Base-by-base conservation (phyloP, 345 rosid genomes). In the Arabis alpina region DNA sequence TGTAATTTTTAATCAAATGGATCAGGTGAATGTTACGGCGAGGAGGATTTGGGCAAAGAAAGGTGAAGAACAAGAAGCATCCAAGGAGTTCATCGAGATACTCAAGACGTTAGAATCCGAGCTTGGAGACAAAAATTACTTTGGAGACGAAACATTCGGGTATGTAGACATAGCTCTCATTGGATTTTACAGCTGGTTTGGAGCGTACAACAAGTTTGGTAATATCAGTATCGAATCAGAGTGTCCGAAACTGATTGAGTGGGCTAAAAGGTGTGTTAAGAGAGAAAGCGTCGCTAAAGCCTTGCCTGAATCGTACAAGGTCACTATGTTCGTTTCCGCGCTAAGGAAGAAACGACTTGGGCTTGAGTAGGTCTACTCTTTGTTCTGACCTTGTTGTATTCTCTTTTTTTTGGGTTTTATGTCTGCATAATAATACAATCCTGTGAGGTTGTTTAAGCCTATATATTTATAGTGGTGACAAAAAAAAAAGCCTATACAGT, bases 121-220 rank as follows among this genome's bases (percentile, higher is more conserved):
- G 56, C 61, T 70, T 59, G 75, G 61, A 61, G 75, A 71, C 45
- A 61, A 52, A 2, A 1, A 0, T 3, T 71, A 52, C 61, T 71
- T 59, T 15, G 74, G 74, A 39, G 74, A 50, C 4, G 44, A 70
- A 4, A 48, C 57, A 9, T 70, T 70, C 2, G 74, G 74, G 8
- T 70, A 49, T 41, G 75, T 70, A 10, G 75, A 70, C n/a, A 70
- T 70, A 23, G 67, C 67, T 19, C 52, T 70, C 5, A 60, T 70
- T 5, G 75, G 67, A 0, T 70, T 60, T 36, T 41, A 60, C 10
- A 14, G 61, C 39, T 70, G 75, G 75, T 71, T 61, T 23, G 37
- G 4, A 16, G 54, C 6, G 10, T 71, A 71, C 12, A 41, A 71
- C 12, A 71, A 71, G 56, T 70, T 27, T 30, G 68, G 67, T 2